phyloP scores from a whole-genome alignment of 257 asterid genomes.

The Nicotiana obtusifolia region DNA sequence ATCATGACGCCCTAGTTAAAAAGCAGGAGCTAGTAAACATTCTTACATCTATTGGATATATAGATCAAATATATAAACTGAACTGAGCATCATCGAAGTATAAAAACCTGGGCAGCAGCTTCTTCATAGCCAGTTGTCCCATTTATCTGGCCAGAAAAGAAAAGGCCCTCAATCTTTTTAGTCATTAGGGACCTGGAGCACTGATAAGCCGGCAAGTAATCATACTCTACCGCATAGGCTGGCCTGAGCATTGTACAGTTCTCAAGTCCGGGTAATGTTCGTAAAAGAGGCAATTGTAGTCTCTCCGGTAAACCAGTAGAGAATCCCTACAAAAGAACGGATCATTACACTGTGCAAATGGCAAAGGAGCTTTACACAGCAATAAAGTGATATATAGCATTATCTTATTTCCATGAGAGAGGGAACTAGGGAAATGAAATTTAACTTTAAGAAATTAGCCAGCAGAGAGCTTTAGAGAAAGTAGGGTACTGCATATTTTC shows the following conservation, averaged over 20 bases:
- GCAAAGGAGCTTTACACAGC: not conserved
- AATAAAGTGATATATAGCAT: not conserved
- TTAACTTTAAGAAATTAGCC: not conserved
- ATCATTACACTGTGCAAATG: slow-evolving; percentile 1
- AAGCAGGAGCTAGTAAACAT: not conserved
- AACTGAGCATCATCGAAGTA: not conserved
- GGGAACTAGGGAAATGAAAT: not conserved
- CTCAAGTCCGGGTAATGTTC: slow-evolving; percentile 95
- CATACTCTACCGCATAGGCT: slow-evolving; percentile 98
- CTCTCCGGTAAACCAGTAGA: slow-evolving; percentile 98
- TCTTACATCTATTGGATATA: not conserved
- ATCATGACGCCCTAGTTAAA: not conserved
- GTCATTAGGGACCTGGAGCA: slow-evolving; percentile 96
- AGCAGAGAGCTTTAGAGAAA: not conserved
- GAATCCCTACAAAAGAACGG: slow-evolving; percentile 58
- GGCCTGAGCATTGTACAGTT: slow-evolving; percentile 97
- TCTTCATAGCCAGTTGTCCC: slow-evolving; percentile 99
- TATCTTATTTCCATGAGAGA: not conserved
- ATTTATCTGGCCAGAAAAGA: slow-evolving; percentile 97
- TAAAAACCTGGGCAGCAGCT: slow-evolving; percentile 96
- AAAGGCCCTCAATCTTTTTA: slow-evolving; percentile 85
- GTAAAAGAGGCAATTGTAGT: slow-evolving; percentile 87
- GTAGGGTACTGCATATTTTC: not conserved
- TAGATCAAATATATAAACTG: not conserved
- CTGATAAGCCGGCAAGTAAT: slow-evolving; percentile 97